A percentile compares a stretch with the other conserved stretches of the same genome.
phyloP scores from a whole-genome alignment of 306 rosid species.

The Corylus heterophylla region DNA sequence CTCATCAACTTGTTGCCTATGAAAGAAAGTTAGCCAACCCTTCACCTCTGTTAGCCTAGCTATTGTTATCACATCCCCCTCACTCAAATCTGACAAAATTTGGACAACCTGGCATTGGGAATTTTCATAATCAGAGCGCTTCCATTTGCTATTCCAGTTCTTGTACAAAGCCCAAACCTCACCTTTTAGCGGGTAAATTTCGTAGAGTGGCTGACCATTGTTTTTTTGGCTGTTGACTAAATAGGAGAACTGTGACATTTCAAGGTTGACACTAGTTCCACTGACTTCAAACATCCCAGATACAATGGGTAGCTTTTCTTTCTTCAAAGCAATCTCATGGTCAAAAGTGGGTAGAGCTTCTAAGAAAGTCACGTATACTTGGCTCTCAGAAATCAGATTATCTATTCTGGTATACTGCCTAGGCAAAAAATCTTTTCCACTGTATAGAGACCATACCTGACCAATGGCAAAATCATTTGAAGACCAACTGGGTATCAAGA shows the following conservation, averaged over 20 bases:
- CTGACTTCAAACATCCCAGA: conserved; percentile 16
- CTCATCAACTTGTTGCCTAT: conserved; percentile 10
- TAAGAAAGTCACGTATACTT: conserved; percentile 14
- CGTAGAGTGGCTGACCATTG: background rate
- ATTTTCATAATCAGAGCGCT: conserved; percentile 5
- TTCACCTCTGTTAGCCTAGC: background rate
- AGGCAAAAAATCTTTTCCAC: no score
- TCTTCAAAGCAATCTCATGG: background rate
- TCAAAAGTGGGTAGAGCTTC: conserved; percentile 8
- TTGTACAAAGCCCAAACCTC: conserved; percentile 31
- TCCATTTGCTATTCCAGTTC: conserved; percentile 15
- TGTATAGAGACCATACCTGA: background rate
- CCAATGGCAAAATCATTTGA: conserved; percentile 7
- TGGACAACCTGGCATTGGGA: conserved; percentile 4
- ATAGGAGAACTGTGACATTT: conserved; percentile 1
- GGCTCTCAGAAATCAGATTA: background rate
- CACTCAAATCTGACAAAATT: background rate
- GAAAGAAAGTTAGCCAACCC: conserved; percentile 14
- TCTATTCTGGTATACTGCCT: background rate
- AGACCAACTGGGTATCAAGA: background rate
- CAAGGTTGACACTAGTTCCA: background rate
- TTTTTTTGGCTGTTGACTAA: background rate
- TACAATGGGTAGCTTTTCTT: conserved; percentile 13
- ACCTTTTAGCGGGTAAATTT: conserved; percentile 23
- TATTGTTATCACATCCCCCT: background rate